Base-by-base conservation (phyloP, 805 yeast genomes). In the Sungouiozyma intestinalis region DNA sequence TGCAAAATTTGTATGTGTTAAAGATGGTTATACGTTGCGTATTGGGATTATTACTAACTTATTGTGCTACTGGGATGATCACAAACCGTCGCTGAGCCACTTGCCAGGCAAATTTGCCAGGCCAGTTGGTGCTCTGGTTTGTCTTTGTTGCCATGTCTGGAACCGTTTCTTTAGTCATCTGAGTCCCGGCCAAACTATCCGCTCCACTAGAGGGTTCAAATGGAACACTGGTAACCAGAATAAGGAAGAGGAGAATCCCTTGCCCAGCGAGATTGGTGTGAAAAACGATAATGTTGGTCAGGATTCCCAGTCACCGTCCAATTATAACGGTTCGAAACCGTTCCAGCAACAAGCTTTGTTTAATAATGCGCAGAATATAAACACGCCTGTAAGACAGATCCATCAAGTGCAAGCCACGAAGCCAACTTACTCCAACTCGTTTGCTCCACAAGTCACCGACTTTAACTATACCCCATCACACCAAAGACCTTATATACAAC, bases 111-210 rank as follows among this genome's bases (percentile, higher is more conserved):
- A n/a, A n/a, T n/a, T n/a, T n/a, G n/a, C n/a, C n/a, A n/a, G n/a
- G n/a, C n/a, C n/a, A n/a, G n/a, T n/a, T 35, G 29, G 14, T 32
- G 15, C 38, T 8, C 15, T 11, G 4, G 24, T 35, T n/a, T 18
- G 19, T 6, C 14, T n/a, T 35, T 14, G 11, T 35, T n/a, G 27
- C 27, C 9, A 14, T 14, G 21, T n/a, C 21, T 3, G 2, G 36
- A 34, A 11, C 15, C 17, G 13, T 15, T 16, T 16, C 13, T 34
- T 9, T 36, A 64, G 67, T 43, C 71, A 68, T 44, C 47, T 68
- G 43, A 67, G 67, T 50, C 69, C 69, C 38, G 72, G 72, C 4
- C 73, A 69, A 45, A 69, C 73, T 2, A 68, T 70, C 43, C 63
- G 67, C 38, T 65, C 74, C 14, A 66, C 73, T 2, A 60, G 72